phyloP scores from a whole-genome alignment of 768 basidiomycete species.

The Hemileccinum rubropunctum region DNA sequence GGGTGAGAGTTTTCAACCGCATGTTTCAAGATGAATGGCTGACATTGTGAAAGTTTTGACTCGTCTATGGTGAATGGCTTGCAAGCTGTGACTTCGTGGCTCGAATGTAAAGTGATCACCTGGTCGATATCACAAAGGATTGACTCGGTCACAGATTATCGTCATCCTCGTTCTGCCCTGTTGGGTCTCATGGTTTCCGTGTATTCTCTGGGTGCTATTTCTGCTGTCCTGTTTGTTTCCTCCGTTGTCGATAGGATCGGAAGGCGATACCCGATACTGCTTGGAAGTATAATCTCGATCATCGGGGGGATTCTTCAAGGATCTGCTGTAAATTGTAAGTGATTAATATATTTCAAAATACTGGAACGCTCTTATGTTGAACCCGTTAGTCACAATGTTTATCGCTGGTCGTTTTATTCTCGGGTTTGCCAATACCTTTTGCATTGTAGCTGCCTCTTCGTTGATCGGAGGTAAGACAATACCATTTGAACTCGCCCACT shows the following conservation, averaged over 20 bases:
- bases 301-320: conserved; percentile 17
- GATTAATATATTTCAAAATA: background rate
- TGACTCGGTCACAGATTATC: conserved; percentile 39
- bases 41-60: conserved; percentile 12
- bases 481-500: background rate
- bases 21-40: background rate
- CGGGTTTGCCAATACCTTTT: background rate
- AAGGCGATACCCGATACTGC: conserved; percentile 15
- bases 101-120: conserved; percentile 39
- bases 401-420: conserved; percentile 5
- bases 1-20: conserved; percentile 6
- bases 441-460: conserved; percentile 1
- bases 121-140: background rate
- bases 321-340: conserved; percentile 13
- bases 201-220: conserved; percentile 59
- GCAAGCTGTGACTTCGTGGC: conserved; percentile 56
- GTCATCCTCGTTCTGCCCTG: conserved; percentile 48
- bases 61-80: conserved; percentile 62
- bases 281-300: conserved; percentile 8
- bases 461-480: conserved; percentile 4
- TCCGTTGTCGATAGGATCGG: conserved; percentile 9
- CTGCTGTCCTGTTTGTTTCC: conserved; percentile 43
- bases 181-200: conserved; percentile 58
- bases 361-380: background rate
- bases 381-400: conserved; percentile 1